Evolutionary conservation across 1,284 basidiomycete species (phyloP).

Genomic region (Leccinum pseudoinsigne): DNA sequence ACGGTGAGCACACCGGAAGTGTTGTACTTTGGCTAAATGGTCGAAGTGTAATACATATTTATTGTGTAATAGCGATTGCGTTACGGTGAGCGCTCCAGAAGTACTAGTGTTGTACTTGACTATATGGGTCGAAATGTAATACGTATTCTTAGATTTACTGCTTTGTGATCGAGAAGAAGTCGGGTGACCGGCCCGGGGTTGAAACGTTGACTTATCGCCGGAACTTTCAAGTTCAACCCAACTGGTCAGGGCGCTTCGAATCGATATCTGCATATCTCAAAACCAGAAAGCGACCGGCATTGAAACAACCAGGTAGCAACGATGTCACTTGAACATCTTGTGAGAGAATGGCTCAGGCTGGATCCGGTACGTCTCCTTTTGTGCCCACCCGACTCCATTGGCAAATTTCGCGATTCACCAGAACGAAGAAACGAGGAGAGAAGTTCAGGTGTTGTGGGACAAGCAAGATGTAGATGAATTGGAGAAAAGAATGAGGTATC

Average conservation of each 20-base stretch:
- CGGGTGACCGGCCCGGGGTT: too few species aligned
- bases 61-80: background rate
- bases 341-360: constrained; percentile 55
- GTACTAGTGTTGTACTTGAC: background rate
- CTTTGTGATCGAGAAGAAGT: too few species aligned
- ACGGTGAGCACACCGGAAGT: background rate
- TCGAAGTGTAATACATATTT: too few species aligned
- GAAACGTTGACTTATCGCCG: too few species aligned
- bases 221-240: too few species aligned
- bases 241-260: background rate
- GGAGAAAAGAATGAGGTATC: constrained; percentile 57
- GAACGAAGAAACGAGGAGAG: constrained; percentile 55
- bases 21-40: background rate
- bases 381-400: background rate
- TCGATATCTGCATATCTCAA: background rate
- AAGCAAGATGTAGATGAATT: constrained; percentile 48
- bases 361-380: constrained; percentile 43
- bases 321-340: constrained; percentile 42
- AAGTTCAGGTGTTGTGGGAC: constrained; percentile 54
- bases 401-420: constrained; percentile 23
- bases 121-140: background rate
- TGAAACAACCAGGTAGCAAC: background rate
- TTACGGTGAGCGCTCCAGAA: background rate
- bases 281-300: background rate
- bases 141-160: too few species aligned